Percentiles rank a stretch among this genome's conserved stretches.
phyloP scores from a whole-genome alignment of 148 eudicot species.

The Nepenthes gracilis region DNA sequence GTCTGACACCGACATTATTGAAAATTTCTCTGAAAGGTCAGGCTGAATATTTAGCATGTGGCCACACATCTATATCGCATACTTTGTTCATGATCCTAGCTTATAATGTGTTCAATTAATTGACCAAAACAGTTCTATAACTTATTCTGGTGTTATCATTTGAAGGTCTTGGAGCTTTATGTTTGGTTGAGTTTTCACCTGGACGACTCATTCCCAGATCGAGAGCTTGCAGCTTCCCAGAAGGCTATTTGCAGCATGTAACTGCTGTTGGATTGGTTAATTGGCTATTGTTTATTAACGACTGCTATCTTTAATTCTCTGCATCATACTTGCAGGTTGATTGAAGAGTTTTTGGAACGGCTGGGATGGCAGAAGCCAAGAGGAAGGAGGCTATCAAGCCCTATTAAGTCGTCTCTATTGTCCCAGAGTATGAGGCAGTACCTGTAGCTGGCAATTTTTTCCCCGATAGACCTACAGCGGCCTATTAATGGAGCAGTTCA shows the following conservation, averaged over 20 bases:
- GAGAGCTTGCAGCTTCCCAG: slow-evolving; percentile 85
- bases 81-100: no score
- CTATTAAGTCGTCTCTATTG: slow-evolving; percentile 9
- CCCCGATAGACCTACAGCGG: no score
- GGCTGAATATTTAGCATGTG: no score
- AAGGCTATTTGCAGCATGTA: slow-evolving; percentile 91
- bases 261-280: slow-evolving; percentile 5
- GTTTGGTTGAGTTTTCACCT: slow-evolving; percentile 90
- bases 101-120: no score
- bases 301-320: neutral
- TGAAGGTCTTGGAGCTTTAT: slow-evolving; percentile 92
- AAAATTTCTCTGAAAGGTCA: no score
- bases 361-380: slow-evolving; percentile 55
- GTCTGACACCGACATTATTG: no score
- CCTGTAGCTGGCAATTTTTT: neutral
- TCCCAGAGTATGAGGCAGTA: slow-evolving; percentile 16
- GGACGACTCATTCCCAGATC: slow-evolving; percentile 89
- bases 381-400: slow-evolving; percentile 12
- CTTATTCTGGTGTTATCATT: slow-evolving; percentile 4
- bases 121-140: no score
- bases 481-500: no score
- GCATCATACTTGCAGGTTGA: slow-evolving; percentile 42
- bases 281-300: neutral
- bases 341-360: slow-evolving; percentile 77
- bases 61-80: no score